Evolutionary conservation across 768 basidiomycete genomes (phyloP), one percentile per base, ranked within the genome.

Genomic region (Cyclocybe aegerita): DNA sequence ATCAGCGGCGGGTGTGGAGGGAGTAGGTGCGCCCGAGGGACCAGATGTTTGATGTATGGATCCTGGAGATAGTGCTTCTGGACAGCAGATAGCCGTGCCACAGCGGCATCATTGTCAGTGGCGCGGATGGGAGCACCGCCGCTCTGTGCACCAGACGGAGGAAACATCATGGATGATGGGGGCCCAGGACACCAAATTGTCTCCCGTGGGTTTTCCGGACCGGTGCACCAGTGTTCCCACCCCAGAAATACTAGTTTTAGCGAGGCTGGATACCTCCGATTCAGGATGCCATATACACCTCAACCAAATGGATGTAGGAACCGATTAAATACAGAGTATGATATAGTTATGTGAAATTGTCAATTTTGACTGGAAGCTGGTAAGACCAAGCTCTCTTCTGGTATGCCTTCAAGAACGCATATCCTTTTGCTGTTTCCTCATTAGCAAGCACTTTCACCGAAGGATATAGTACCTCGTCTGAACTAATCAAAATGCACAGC

Each of bases 1-100:
- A 98, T 98, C 59, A 98, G 69, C 0, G 95, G 96, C 1, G 94
- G 86, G 1, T 88, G 77, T 2, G 79, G 76, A 46, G 80, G 77
- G 38, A 74, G 71, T 23, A 83, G 70, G 59, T 85, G 82, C 2
- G 86, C 75, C 9, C 86, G 79, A 33, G 85, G 81, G 43, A 94
- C 79, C 49, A 98, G 75, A 44, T 76, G 62, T 4, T 71, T 67
- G 48, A 91, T 78, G 65, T 80, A 97, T 4, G 86, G 83, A 66
- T 97, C 95, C 4, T 70, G 50, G 15, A 97, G 68, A 64, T 98
- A 98, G n/a, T 79, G 78, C 56, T 86, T 85, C 49, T 79, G 79
- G 6, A 85, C 82, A 11, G 95, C 93, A n/a, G 93, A 97, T 8
- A 89, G 71, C 14, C 91, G 80, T n/a, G 91, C 90, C 3, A 86